Conservation (phyloP, 306 rosid genomes). For the Citrullus colocynthis region DNA sequence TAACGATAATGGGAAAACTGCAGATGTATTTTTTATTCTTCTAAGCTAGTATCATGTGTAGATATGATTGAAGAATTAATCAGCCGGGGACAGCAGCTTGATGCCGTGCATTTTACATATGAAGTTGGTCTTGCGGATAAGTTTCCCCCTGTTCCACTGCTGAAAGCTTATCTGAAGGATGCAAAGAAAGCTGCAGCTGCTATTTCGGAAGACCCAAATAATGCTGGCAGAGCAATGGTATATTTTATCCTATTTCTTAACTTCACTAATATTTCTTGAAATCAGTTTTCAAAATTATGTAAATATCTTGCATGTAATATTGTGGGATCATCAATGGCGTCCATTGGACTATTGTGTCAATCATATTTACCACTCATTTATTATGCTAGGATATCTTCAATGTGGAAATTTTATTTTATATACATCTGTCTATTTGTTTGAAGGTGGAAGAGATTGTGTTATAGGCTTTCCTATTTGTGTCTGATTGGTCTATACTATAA, state of each 20-base stretch:
- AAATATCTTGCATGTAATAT: not conserved
- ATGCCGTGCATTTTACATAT: conserved; percentile 91
- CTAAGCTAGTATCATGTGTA: conserved; percentile 19
- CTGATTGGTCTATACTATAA: not conserved
- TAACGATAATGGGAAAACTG: not conserved
- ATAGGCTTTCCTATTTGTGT: not conserved
- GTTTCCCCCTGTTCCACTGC: conserved; percentile 83
- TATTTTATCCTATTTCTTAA: conserved; percentile 5
- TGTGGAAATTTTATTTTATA: not conserved
- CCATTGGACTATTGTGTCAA: not conserved
- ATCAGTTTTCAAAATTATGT: not conserved
- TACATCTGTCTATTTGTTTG: not conserved
- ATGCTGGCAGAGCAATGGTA: conserved; percentile 90
- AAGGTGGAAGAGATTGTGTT: not conserved
- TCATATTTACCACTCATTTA: not conserved
- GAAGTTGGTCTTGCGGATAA: conserved; percentile 80
- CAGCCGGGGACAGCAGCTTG: conserved; percentile 97
- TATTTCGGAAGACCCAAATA: conserved; percentile 78
- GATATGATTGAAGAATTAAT: conserved; percentile 93
- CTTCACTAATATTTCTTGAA: not conserved
- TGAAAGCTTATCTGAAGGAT: conserved; percentile 81
- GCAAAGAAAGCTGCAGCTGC: conserved; percentile 93
- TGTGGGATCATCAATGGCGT: not conserved
- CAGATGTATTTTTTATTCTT: conserved; percentile 1
- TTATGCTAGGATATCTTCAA: not conserved